These are phyloP conservation scores for Kalmusia sp. DNA, from an alignment of 2,329 filamentous ascomycete species.

Conservation along the genomic window DNA sequence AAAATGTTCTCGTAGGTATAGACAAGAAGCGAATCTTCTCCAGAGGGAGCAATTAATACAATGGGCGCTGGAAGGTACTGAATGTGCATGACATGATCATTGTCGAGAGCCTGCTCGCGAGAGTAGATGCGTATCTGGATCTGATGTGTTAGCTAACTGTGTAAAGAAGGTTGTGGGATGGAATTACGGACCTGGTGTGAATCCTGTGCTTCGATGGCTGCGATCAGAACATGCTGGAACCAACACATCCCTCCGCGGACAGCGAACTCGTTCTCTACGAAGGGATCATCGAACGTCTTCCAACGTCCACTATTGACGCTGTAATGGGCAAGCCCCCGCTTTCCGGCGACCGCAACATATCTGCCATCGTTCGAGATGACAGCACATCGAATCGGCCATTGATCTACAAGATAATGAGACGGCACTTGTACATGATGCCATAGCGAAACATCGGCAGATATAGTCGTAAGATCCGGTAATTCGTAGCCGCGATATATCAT, in stretches of 20 bases:
- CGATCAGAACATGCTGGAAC: slow-evolving; percentile 94
- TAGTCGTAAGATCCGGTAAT: slow-evolving; percentile 84
- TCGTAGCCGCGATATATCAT: slow-evolving; percentile 96
- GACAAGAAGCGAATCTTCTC: slow-evolving; percentile 91
- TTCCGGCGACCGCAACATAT: slow-evolving; percentile 95
- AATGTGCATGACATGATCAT: slow-evolving; percentile 73
- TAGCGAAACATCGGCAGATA: slow-evolving; percentile 89
- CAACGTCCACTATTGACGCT: slow-evolving; percentile 92
- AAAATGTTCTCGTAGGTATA: slow-evolving; percentile 97
- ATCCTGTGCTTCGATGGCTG: slow-evolving; percentile 85
- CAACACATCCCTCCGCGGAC: slow-evolving; percentile 98
- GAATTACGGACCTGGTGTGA: slow-evolving; percentile 69
- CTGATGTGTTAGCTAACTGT: background rate
- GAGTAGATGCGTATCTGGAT: slow-evolving; percentile 83
- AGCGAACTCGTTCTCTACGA: slow-evolving; percentile 86
- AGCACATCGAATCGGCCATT: slow-evolving; percentile 90
- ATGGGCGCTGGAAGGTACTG: slow-evolving; percentile 83
- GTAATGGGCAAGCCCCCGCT: slow-evolving; percentile 91
- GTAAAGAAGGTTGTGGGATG: background rate
- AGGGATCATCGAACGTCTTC: slow-evolving; percentile 88
- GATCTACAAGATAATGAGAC: slow-evolving; percentile 81
- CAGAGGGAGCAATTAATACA: slow-evolving; percentile 87
- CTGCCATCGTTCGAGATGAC: slow-evolving; percentile 91
- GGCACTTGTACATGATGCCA: slow-evolving; percentile 95
- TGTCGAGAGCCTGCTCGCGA: slow-evolving; percentile 80